These are phyloP conservation scores for Xylaria multiplex DNA, from an alignment of 2,329 filamentous ascomycete genomes.

Conservation along the genomic window DNA sequence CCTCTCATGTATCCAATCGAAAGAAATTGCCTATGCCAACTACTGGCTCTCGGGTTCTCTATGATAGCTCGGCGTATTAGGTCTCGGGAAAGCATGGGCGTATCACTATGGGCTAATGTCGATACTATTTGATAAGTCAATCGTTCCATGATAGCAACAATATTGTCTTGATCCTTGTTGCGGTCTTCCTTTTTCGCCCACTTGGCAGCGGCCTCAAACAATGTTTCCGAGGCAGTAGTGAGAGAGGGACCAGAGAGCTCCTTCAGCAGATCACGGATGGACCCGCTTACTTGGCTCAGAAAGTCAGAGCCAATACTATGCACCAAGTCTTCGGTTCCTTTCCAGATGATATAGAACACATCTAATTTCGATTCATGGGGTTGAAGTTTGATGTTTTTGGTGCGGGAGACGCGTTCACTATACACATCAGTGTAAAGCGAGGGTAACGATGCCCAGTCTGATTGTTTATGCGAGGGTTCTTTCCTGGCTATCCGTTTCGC, in stretches of 20 bases:
- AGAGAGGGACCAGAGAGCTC: constrained; percentile 25
- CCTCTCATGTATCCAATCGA: constrained; percentile 27
- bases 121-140: constrained; percentile 20
- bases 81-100: constrained; percentile 21
- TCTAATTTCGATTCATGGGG: constrained; percentile 19
- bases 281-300: background rate
- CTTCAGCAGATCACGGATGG: constrained; percentile 10
- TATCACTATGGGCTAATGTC: constrained; percentile 21
- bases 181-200: constrained; percentile 19
- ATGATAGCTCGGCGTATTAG: constrained; percentile 30
- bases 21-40: constrained; percentile 34
- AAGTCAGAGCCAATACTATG: constrained; percentile 26
- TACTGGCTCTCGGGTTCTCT: constrained; percentile 32
- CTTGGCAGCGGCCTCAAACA: constrained; percentile 19
- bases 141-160: constrained; percentile 10
- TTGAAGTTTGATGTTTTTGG: constrained; percentile 25
- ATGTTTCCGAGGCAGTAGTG: constrained; percentile 24
- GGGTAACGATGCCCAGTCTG: background rate
- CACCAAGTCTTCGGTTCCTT: constrained; percentile 16
- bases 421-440: constrained; percentile 24
- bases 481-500: constrained; percentile 17
- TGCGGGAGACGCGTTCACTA: constrained; percentile 25
- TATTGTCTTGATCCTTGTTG: constrained; percentile 21
- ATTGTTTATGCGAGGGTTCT: constrained; percentile 23
- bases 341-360: constrained; percentile 31